These are phyloP conservation scores for Auricularia sp. DNA, from an alignment of 768 basidiomycete species.

Conservation along the genomic window DNA sequence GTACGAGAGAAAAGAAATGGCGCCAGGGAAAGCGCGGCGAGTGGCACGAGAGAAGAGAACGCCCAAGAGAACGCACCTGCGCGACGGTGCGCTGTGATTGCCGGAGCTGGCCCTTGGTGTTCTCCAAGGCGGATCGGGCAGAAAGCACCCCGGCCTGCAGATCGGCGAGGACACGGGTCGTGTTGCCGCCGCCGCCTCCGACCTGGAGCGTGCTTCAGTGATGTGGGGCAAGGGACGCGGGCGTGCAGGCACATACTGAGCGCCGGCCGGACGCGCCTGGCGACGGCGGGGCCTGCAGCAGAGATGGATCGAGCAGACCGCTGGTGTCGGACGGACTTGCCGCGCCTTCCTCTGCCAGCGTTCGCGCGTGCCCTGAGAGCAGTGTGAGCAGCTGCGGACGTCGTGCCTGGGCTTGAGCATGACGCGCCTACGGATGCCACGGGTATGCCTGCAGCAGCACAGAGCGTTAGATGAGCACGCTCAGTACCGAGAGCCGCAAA, in stretches of 20 bases:
- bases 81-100: constrained; percentile 76
- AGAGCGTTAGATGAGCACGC: constrained; percentile 5
- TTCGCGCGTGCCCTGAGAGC: constrained; percentile 66
- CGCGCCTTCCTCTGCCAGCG: constrained; percentile 62
- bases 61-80: constrained; percentile 24
- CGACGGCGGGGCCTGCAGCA: constrained; percentile 19
- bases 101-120: constrained; percentile 73
- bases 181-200: constrained; percentile 48
- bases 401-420: background rate
- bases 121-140: constrained; percentile 72
- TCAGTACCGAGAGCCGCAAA: constrained; percentile 9
- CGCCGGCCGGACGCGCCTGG: background rate
- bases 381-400: background rate
- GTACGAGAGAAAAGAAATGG: background rate
- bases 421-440: constrained; percentile 66
- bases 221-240: constrained; percentile 39
- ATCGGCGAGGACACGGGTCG: constrained; percentile 81
- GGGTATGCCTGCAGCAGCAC: constrained; percentile 48
- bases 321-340: constrained; percentile 16
- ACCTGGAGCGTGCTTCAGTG: constrained; percentile 13
- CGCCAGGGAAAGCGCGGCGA: background rate
- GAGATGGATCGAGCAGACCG: constrained; percentile 23
- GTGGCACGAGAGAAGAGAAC: background rate
- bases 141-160: constrained; percentile 75
- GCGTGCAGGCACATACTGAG: constrained; percentile 11